Evolutionary conservation across 805 yeast species (phyloP).

Genomic region (Komagataella ulmi): DNA sequence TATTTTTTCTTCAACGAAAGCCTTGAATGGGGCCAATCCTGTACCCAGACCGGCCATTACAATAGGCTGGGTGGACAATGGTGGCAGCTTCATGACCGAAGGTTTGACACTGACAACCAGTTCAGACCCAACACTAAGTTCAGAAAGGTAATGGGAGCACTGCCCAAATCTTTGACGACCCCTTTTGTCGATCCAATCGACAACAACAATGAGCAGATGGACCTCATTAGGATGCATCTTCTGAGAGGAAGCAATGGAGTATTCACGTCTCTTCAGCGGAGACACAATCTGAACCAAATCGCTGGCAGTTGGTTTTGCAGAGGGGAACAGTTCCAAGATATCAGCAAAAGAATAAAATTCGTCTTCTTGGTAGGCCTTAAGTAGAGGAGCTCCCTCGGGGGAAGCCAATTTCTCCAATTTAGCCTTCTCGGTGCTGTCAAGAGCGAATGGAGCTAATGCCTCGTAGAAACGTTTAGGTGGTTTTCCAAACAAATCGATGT

Average conservation of each 20-base stretch:
- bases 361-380: constrained; percentile 76
- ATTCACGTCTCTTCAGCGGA: constrained; percentile 91
- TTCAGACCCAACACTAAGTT: constrained; percentile 67
- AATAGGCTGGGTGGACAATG: constrained; percentile 75
- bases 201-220: constrained; percentile 86
- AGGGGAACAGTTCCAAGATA: constrained; percentile 61
- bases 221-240: constrained; percentile 83
- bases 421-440: constrained; percentile 53
- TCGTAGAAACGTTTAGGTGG: constrained; percentile 94
- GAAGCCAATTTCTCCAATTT: constrained; percentile 51
- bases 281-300: constrained; percentile 65
- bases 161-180: constrained; percentile 89
- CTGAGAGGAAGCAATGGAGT: constrained; percentile 95
- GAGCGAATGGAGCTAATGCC: constrained; percentile 58
- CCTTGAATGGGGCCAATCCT: constrained; percentile 97
- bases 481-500: constrained; percentile 82
- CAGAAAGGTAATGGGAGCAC: constrained; percentile 83
- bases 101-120: constrained; percentile 92
- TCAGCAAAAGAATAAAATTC: constrained; percentile 76
- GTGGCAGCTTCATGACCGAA: constrained; percentile 93
- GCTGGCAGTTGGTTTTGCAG: constrained; percentile 65
- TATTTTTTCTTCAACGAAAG: constrained; percentile 87
- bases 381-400: constrained; percentile 71
- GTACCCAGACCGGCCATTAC: constrained; percentile 97
- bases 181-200: constrained; percentile 82